Base-by-base conservation (phyloP, 2,329 filamentous ascomycete species). In the Paecilomyces variotii region DNA sequence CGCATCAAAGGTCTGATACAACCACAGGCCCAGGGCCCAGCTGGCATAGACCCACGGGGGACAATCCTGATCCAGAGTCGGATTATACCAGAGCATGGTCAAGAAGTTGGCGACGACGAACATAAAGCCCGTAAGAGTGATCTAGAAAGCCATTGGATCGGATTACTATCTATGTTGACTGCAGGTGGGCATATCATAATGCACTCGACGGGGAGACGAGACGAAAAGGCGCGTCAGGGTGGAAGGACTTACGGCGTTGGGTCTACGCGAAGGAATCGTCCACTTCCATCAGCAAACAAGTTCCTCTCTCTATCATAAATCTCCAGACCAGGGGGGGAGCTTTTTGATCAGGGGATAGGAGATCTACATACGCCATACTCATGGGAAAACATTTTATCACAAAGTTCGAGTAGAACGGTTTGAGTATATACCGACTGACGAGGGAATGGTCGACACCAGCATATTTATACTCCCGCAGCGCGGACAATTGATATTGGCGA, bases 1-100 rank as follows among this genome's bases (percentile, higher is more conserved):
- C 1, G 93, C 94, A 76, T 99, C 94, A 76, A 99, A 97, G 1
- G 93, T 97, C 82, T 99, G 94, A 76, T 99, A 99, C 56, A 97
- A 75, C 73, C 97, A 97, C 64, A 99, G 78, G 1, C 94, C 94
- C 32, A 89, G 75, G 3, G 92, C 88, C 90, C 92, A 99, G 68
- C 86, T 89, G 65, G 88, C 89, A 79, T 99, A 99, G 14, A 99
- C 93, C 94, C 94, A 99, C 1, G 84, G 73, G 9, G 94, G 94
- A 72, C 93, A 97, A 73, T 99, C 90, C 74, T 90, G 87, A 76
- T 97, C 92, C 54, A 99, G 82, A 0, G 85, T 89, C n/a, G 94
- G 94, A 67, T 90, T 94, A 78, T 96, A 99, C 89, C 91, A 97
- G 58, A 99, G 82, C 75, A 99, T 76, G 5, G 94, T 97, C 67